Evolutionary conservation across 306 rosid species (phyloP).

Genomic region (Citrullus colocynthis): DNA sequence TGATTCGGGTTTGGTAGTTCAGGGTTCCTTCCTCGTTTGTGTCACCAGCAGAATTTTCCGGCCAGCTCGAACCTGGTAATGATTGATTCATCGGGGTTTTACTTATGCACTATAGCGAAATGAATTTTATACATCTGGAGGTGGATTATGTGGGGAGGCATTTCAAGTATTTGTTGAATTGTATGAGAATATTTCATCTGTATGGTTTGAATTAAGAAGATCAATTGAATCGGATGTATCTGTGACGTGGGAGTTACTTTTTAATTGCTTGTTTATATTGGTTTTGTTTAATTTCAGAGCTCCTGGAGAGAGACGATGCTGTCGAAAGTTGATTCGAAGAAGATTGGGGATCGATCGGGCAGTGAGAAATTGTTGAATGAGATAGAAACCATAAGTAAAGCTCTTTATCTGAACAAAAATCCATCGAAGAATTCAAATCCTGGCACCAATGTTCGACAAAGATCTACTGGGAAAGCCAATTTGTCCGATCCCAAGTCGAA

Average conservation of each 20-base stretch:
- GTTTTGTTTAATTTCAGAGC: not conserved
- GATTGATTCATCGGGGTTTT: not conserved
- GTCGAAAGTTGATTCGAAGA: constrained; percentile 45
- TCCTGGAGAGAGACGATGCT: constrained; percentile 25
- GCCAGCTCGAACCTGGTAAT: constrained; percentile 33
- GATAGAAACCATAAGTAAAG: constrained; percentile 50
- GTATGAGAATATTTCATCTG: not conserved
- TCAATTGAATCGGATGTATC: not conserved
- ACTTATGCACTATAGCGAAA: not conserved
- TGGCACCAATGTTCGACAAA: constrained; percentile 15
- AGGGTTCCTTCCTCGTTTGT: constrained; percentile 20
- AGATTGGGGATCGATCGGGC: constrained; percentile 41
- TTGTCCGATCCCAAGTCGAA: constrained; percentile 29
- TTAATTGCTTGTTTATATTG: constrained; percentile 5
- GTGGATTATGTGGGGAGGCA: not conserved
- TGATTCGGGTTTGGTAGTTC: not conserved
- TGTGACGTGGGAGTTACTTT: constrained; percentile 7
- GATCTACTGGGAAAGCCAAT: constrained; percentile 21
- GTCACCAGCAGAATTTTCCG: constrained; percentile 17
- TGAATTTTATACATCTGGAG: not conserved
- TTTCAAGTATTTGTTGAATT: not conserved
- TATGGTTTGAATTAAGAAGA: not conserved
- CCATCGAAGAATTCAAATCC: constrained; percentile 24
- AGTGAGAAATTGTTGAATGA: constrained; percentile 42
- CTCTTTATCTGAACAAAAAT: constrained; percentile 26